Base-by-base conservation (phyloP, 371 early-diverging fungal genomes). In the Zychaea mexicana region DNA sequence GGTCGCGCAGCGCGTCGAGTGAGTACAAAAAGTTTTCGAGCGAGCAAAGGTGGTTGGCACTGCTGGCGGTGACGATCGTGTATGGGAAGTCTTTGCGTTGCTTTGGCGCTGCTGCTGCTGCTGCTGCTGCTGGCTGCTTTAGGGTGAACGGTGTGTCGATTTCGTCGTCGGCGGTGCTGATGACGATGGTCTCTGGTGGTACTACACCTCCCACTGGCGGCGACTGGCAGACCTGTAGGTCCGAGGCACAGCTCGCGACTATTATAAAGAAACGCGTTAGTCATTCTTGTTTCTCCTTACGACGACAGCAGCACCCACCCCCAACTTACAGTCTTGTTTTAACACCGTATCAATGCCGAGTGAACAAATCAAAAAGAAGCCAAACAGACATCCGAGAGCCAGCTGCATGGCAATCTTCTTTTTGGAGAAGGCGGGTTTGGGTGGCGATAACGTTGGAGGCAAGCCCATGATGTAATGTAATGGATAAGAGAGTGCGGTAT, bases 21-120 rank as follows among this genome's bases (percentile, higher is more conserved):
- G 81, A 77, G 26, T 88, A 88, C 12, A 88, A 64, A 66, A 82
- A 88, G 62, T 73, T 78, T 63, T 86, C 86, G 36, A 88, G 70
- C 2, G 86, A 81, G 46, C 89, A 88, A 33, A 87, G 72, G 54
- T 88, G 89, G 46, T 88, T 87, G 9, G 81, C 72, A 45, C 85
- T 86, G 21, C 87, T 85, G 0, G 82, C 89, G 0, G 89, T 87
- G 30, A 86, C 77, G 22, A 88, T 86, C 2, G 87, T 88, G 57
- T 73, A 83, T 10, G 81, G 81, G 46, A 62, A 77, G 26, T 49
- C 49, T 49, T 49, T 49, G n/a, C n/a, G n/a, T n/a, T n/a, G n/a
- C n/a, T 49, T 49, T 49, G 49, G 22, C 24, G 5, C 24, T 1
- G 10, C 24, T 42, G 42, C 15, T 42, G 42, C n/a, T 42, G 42